Conservation (phyloP, 2,329 filamentous ascomycete genomes). For the Colletotrichum spinosum region DNA sequence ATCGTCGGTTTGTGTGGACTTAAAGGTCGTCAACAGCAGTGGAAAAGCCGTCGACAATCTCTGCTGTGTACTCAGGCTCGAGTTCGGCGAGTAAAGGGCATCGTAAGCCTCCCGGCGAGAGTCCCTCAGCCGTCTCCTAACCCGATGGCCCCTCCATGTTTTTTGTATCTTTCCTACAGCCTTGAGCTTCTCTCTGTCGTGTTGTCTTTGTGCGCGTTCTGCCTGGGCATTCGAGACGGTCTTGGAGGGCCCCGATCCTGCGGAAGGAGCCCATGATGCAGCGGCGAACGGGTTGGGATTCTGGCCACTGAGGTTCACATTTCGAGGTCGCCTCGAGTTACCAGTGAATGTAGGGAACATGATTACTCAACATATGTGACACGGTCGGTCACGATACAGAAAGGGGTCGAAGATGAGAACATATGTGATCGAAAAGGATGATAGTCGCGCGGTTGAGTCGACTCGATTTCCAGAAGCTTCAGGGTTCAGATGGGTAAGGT, state of each 20-base stretch:
- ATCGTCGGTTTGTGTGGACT: constrained; percentile 57
- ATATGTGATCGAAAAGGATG: constrained; percentile 13
- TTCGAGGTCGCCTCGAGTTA: constrained; percentile 83
- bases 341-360: constrained; percentile 97
- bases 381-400: background rate
- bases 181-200: constrained; percentile 81
- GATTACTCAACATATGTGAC: constrained; percentile 40
- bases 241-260: constrained; percentile 75
- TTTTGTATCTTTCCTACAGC: constrained; percentile 81
- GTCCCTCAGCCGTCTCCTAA: constrained; percentile 68
- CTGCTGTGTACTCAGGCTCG: constrained; percentile 48
- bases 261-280: constrained; percentile 66
- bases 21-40: constrained; percentile 64
- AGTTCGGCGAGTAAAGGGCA: constrained; percentile 57
- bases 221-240: constrained; percentile 89
- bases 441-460: constrained; percentile 12
- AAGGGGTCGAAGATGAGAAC: constrained; percentile 1
- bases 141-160: constrained; percentile 82
- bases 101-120: constrained; percentile 73
- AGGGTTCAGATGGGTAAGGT: constrained; percentile 32
- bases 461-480: constrained; percentile 37
- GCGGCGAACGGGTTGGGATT: constrained; percentile 82
- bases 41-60: constrained; percentile 56
- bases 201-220: constrained; percentile 83
- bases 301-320: constrained; percentile 94